A percentile compares a stretch with the other conserved stretches of the same genome.
phyloP scores from a whole-genome alignment of 148 eudicot species.

The Rhododendron simsii region DNA sequence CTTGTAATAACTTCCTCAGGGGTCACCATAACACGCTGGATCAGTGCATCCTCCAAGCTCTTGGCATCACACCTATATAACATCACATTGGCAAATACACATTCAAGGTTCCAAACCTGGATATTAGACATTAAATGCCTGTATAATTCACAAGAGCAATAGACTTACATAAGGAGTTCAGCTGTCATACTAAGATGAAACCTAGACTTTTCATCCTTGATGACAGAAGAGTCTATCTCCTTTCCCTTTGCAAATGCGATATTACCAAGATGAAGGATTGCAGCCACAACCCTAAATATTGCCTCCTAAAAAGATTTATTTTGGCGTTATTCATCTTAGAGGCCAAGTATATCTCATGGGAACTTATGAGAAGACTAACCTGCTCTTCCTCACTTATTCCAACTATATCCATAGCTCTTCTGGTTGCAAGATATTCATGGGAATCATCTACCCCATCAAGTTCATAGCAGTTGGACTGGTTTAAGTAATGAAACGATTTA shows the following conservation, averaged over 20 bases:
- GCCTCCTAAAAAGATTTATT: constrained; percentile 58
- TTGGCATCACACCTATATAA: constrained; percentile 80
- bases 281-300: constrained; percentile 88
- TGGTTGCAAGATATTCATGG: constrained; percentile 84
- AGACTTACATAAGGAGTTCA: constrained; percentile 71
- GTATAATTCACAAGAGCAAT: not conserved
- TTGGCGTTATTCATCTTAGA: constrained; percentile 6
- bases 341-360: not conserved
- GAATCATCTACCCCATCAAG: constrained; percentile 79
- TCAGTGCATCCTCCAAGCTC: constrained; percentile 89
- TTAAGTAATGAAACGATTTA: constrained; percentile 70
- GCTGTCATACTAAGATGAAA: constrained; percentile 79
- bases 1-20: constrained; percentile 96
- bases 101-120: not conserved
- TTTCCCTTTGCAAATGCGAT: constrained; percentile 83
- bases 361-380: constrained; percentile 35
- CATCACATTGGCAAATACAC: constrained; percentile 7
- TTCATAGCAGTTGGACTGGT: constrained; percentile 77
- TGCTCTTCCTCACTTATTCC: constrained; percentile 90
- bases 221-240: constrained; percentile 84
- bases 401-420: constrained; percentile 97
- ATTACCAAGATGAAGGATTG: constrained; percentile 94
- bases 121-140: not conserved
- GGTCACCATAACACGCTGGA: constrained; percentile 95
- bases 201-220: constrained; percentile 86